A percentile compares a stretch with the other conserved stretches of the same genome.
These are phyloP conservation scores for Lolium multiflorum DNA, from an alignment of 176 grass and related monocot genomes.

Conservation along the genomic window DNA sequence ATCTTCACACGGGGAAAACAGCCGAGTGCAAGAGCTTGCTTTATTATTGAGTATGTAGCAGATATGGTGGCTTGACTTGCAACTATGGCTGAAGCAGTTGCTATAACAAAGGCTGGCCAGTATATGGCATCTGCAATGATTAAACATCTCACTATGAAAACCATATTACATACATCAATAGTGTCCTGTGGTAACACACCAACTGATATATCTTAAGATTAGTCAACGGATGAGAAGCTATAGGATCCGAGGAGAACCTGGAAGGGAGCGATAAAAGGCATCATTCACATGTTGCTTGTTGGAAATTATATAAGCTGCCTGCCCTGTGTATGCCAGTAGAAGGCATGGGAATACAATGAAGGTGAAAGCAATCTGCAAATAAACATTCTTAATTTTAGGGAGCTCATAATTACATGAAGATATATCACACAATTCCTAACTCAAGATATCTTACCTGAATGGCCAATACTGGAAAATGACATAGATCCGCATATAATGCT, in stretches of 20 bases:
- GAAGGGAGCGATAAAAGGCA: conserved; percentile 94
- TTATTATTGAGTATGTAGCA: conserved; percentile 97
- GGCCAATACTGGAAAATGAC: conserved; percentile 94
- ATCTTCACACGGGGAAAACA: conserved; percentile 96
- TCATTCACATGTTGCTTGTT: conserved; percentile 74
- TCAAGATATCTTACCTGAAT: conserved; percentile 73
- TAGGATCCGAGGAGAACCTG: conserved; percentile 62
- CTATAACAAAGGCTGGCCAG: conserved; percentile 92
- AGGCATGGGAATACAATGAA: conserved; percentile 95
- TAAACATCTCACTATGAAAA: conserved; percentile 36
- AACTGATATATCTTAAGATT: conserved; percentile 19
- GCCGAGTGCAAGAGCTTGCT: conserved; percentile 88
- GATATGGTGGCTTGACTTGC: conserved; percentile 99
- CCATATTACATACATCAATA: conserved; percentile 26
- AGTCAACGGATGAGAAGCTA: conserved; percentile 33
- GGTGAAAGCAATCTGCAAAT: conserved; percentile 90
- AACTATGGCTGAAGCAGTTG: conserved; percentile 90
- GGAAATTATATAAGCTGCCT: conserved; percentile 84
- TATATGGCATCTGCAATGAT: conserved; percentile 77
- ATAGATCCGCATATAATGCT: conserved; percentile 97
- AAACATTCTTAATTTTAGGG: conserved; percentile 27
- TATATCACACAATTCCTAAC: neutral
- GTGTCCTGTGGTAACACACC: conserved; percentile 31
- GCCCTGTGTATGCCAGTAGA: conserved; percentile 93
- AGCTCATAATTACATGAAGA: neutral